Evolutionary conservation across 805 yeast species (phyloP).

Genomic region (Suhomyces canberraensis): DNA sequence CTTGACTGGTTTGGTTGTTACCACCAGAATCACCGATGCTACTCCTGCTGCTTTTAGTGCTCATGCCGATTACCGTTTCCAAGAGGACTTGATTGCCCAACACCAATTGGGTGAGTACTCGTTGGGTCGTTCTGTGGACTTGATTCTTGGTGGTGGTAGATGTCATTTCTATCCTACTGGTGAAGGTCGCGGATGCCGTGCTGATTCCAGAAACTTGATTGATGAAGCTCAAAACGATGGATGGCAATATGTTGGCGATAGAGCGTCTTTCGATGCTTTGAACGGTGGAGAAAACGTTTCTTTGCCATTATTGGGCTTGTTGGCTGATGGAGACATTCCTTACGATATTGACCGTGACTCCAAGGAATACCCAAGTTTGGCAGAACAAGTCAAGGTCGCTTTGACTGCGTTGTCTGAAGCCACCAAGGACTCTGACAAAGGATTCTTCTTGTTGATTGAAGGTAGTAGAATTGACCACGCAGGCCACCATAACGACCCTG

Average conservation of each 20-base stretch:
- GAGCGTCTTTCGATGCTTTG: conserved; percentile 53
- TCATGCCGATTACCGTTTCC: conserved; percentile 71
- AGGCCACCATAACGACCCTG: conserved; percentile 91
- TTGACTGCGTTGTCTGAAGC: conserved; percentile 64
- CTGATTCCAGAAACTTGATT: conserved; percentile 66
- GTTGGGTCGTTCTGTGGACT: conserved; percentile 74
- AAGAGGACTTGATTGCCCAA: conserved; percentile 82
- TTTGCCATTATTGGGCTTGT: conserved; percentile 73
- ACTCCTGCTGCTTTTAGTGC: conserved; percentile 89
- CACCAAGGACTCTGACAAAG: conserved; percentile 68
- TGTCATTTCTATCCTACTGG: conserved; percentile 66
- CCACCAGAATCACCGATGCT: conserved; percentile 90
- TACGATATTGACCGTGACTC: conserved; percentile 76
- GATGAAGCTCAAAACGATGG: conserved; percentile 59
- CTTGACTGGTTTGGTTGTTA: conserved; percentile 85
- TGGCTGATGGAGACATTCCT: conserved; percentile 78
- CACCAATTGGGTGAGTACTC: conserved; percentile 84
- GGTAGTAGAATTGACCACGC: conserved; percentile 96
- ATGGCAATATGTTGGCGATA: conserved; percentile 62
- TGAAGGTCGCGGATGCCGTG: conserved; percentile 59
- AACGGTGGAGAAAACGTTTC: conserved; percentile 58
- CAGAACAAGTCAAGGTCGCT: conserved; percentile 76
- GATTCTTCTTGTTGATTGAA: conserved; percentile 83
- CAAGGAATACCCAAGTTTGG: conserved; percentile 64
- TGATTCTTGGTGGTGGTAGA: conserved; percentile 89